Conservation (phyloP, 1,284 basidiomycete genomes). For the Ceratobasidium theobromae region DNA sequence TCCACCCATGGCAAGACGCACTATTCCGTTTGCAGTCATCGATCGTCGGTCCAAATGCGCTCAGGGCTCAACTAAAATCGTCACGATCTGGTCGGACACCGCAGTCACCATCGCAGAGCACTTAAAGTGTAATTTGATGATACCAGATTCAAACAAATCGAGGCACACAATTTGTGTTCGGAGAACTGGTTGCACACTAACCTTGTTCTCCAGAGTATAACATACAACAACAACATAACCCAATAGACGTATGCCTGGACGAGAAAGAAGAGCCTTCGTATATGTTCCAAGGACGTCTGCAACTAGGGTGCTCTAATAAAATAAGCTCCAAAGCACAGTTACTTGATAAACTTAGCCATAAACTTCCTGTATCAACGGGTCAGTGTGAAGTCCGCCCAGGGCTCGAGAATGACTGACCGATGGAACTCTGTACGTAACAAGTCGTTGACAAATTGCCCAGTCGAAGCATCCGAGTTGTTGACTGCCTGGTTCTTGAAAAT, state of each 20-base stretch:
- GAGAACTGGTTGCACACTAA: not conserved
- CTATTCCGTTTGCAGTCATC: too few relatives aligned
- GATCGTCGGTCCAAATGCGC: too few relatives aligned
- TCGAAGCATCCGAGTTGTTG: constrained; percentile 59
- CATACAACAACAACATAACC: not conserved
- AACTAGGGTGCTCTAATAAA: too few relatives aligned
- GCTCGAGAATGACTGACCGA: constrained; percentile 56
- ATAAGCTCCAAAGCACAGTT: too few relatives aligned
- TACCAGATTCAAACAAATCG: not conserved
- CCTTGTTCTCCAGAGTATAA: not conserved
- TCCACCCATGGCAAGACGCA: too few relatives aligned
- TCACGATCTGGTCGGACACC: too few relatives aligned
- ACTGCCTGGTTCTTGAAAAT: constrained; percentile 97
- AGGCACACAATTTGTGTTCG: not conserved
- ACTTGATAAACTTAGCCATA: constrained; percentile 76
- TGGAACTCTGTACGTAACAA: constrained; percentile 90
- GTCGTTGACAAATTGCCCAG: constrained; percentile 89
- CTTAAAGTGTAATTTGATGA: not conserved
- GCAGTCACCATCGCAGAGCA: not conserved
- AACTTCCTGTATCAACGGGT: constrained; percentile 57
- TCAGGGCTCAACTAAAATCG: not conserved
- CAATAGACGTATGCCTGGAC: not conserved
- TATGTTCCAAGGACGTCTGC: too few relatives aligned
- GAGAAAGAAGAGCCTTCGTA: too few relatives aligned
- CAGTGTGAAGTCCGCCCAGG: not conserved